These are phyloP conservation scores for Venturia effusa DNA, from an alignment of 2,329 filamentous ascomycete species.

Conservation along the genomic window DNA sequence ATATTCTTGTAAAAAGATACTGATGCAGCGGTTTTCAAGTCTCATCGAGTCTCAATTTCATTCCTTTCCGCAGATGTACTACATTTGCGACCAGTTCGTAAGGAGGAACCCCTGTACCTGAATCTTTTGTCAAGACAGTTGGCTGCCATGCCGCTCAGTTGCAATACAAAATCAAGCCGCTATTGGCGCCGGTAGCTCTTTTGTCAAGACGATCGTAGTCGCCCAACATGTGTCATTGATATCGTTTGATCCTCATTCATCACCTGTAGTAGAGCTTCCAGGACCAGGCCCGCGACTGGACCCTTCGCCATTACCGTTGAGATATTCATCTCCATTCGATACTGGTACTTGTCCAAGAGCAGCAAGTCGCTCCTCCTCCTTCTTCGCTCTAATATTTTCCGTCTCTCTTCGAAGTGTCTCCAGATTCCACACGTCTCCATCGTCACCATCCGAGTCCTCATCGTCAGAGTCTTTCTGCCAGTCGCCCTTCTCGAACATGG, in stretches of 20 bases:
- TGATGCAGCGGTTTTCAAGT: not conserved
- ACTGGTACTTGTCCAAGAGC: constrained; percentile 8
- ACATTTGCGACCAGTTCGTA: not conserved
- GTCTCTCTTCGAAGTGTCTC: constrained; percentile 78
- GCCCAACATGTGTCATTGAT: not conserved
- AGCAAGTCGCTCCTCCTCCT: constrained; percentile 61
- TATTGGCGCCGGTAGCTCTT: constrained; percentile 2
- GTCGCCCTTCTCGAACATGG: constrained; percentile 92
- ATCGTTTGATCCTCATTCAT: not conserved
- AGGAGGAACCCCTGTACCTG: not conserved
- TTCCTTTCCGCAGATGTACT: not conserved
- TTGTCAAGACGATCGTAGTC: not conserved
- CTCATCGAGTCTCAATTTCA: not conserved
- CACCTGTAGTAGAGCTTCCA: not conserved
- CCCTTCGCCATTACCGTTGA: not conserved
- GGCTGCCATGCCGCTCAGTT: not conserved
- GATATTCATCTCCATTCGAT: not conserved
- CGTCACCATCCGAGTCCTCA: constrained; percentile 51
- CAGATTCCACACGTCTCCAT: constrained; percentile 61
- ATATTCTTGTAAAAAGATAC: not conserved
- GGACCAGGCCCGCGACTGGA: constrained; percentile 1
- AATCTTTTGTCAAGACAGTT: not conserved
- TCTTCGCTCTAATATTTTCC: constrained; percentile 59
- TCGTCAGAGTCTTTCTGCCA: constrained; percentile 63
- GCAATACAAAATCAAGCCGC: not conserved